phyloP scores from a whole-genome alignment of 768 basidiomycete genomes.

The Trametopsis cervina region DNA sequence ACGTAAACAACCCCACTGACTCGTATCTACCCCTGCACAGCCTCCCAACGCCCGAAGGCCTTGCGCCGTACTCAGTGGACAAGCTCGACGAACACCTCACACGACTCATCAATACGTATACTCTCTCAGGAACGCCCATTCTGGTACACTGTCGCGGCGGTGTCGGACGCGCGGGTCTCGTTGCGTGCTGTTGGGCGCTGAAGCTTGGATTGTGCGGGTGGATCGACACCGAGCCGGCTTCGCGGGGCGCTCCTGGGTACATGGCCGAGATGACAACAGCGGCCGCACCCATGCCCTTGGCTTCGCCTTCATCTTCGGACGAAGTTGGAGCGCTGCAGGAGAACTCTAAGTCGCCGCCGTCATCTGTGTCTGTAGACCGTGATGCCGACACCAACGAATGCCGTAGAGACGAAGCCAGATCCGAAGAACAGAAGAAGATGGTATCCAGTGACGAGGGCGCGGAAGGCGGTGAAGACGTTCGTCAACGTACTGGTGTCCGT shows the following conservation, averaged over 20 bases:
- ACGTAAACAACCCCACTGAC: not conserved
- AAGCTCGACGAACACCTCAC: conserved; percentile 61
- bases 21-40: conserved; percentile 34
- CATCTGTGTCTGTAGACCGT: no score
- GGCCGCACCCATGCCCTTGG: no score
- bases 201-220: conserved; percentile 87
- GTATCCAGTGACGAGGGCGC: not conserved
- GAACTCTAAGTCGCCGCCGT: not conserved
- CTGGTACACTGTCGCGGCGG: conserved; percentile 93
- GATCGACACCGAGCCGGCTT: conserved; percentile 27
- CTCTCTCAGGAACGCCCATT: conserved; percentile 61
- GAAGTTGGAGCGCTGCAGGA: not conserved
- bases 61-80: conserved; percentile 56
- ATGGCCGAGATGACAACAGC: not conserved
- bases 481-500: conserved; percentile 18
- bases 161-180: conserved; percentile 85
- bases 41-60: conserved; percentile 85
- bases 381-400: not conserved
- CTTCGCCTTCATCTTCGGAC: not conserved
- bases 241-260: conserved; percentile 4
- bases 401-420: no score
- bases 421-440: not conserved
- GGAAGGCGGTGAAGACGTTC: not conserved
- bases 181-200: conserved; percentile 90
- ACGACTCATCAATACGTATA: conserved; percentile 62